Percentiles rank a stretch among this genome's conserved stretches.
Evolutionary conservation across 2,329 filamentous ascomycete genomes (phyloP).

Genomic region (Bretziella fagacearum): DNA sequence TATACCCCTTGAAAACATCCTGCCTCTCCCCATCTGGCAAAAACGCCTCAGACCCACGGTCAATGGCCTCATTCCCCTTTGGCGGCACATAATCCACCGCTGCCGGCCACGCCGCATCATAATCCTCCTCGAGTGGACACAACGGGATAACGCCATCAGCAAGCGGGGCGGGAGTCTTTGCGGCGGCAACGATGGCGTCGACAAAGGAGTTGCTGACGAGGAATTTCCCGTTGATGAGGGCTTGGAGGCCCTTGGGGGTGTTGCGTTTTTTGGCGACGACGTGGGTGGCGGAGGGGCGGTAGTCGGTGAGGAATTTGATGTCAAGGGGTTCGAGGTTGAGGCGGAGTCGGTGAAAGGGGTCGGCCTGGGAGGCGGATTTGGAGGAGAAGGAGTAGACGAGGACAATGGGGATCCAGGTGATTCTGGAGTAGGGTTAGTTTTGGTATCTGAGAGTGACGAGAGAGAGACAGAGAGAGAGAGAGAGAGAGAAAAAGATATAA

Average conservation of each 20-base stretch:
- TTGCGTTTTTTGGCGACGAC: slow-evolving; percentile 82
- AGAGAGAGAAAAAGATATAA: background rate
- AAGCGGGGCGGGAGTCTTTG: too few species aligned
- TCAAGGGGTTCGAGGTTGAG: slow-evolving; percentile 65
- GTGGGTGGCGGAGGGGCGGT: slow-evolving; percentile 60
- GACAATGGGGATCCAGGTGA: slow-evolving; percentile 67
- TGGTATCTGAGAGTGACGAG: too few species aligned
- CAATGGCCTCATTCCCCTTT: slow-evolving; percentile 55
- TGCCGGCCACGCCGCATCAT: slow-evolving; percentile 62
- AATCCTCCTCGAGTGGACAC: slow-evolving; percentile 57
- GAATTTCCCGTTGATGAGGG: slow-evolving; percentile 61
- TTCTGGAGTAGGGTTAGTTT: slow-evolving; percentile 29
- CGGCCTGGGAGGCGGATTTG: slow-evolving; percentile 46
- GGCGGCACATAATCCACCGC: slow-evolving; percentile 55
- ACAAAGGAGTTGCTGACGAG: slow-evolving; percentile 63
- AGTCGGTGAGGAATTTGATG: slow-evolving; percentile 67
- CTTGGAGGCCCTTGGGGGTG: slow-evolving; percentile 71
- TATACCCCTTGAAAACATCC: slow-evolving; percentile 70
- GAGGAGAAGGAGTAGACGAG: slow-evolving; percentile 63
- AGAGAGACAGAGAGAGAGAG: background rate
- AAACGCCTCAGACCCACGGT: slow-evolving; percentile 52
- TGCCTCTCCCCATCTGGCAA: slow-evolving; percentile 47
- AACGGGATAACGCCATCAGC: slow-evolving; percentile 32
- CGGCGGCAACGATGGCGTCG: slow-evolving; percentile 45
- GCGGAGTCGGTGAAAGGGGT: slow-evolving; percentile 45